Evolutionary conservation across 2,329 filamentous ascomycete species (phyloP).

Genomic region (Scedosporium minutisporum): DNA sequence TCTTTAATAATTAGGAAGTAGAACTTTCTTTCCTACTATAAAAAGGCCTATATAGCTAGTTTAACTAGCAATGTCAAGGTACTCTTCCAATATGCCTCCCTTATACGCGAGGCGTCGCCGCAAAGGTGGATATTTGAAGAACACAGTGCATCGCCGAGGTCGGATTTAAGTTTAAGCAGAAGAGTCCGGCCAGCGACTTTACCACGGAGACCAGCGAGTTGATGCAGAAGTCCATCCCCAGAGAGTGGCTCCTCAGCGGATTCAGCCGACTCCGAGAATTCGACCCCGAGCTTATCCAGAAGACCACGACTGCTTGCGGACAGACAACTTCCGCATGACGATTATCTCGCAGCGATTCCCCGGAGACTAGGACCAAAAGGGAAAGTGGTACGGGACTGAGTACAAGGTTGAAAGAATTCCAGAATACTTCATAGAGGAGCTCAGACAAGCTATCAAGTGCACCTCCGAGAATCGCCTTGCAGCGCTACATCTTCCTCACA

Average conservation of each 20-base stretch:
- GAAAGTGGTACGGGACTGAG: constrained; percentile 97
- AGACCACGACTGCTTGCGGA: constrained; percentile 60
- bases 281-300: constrained; percentile 64
- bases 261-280: constrained; percentile 69
- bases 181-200: constrained; percentile 80
- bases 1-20: no score
- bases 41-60: no score
- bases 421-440: constrained; percentile 59
- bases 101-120: constrained; percentile 70
- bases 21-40: no score
- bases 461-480: constrained; percentile 49
- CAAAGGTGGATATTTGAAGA: constrained; percentile 93
- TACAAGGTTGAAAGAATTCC: constrained; percentile 78
- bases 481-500: constrained; percentile 77
- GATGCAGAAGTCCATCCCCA: constrained; percentile 85
- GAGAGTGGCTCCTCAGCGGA: constrained; percentile 81
- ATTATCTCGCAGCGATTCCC: constrained; percentile 77
- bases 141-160: constrained; percentile 81
- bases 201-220: constrained; percentile 74
- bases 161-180: constrained; percentile 91
- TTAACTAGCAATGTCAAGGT: no score
- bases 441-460: constrained; percentile 54
- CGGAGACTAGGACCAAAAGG: constrained; percentile 75
- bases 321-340: constrained; percentile 82
- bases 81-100: constrained; percentile 83